Evolutionary conservation across 768 basidiomycete species (phyloP), one percentile per base, ranked within the genome.

Genomic region (Boletus pseudopeckii): DNA sequence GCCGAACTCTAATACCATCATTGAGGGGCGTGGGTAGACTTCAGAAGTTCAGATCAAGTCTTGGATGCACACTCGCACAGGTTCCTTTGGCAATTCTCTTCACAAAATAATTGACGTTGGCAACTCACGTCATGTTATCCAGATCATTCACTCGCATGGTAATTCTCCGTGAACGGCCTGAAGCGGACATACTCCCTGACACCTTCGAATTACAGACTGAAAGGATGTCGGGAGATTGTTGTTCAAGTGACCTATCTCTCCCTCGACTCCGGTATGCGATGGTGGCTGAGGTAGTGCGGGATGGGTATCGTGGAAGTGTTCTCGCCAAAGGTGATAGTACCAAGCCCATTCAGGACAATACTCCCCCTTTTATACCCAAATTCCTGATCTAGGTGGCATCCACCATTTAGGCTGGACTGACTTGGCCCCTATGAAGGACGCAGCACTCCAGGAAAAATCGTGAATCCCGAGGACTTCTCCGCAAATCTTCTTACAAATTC

Each of bases 201-300:
- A 22, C 0, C 95, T 96, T 74, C 22, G 77, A 81, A 41, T 76
- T 72, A 0, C 84, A 88, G 69, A 66, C 73, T 3, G 65, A 2
- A 78, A 80, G 57, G 73, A 77, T 58, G 70, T 66, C 45, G 22
- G 22, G 22, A 22, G 22, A 83, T 84, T 8, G 75, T 95, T 43
- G 82, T 98, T n/a, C 80, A 83, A 66, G 83, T 89, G 53, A 83
- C 85, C 44, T 94, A 86, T 76, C 64, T 92, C 32, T 85, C 84
- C 33, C 68, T 97, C 58, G 94, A 97, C 63, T 92, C 94, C 18
- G 90, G 92, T 0, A 92, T 93, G 90, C 80, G 92, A 9, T 83
- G 82, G 13, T 97, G 88, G 79, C 64, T 26, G 24, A n/a, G n/a
- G n/a, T n/a, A n/a, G n/a, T n/a, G 58, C 11, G 86, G 82, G 1